Evolutionary conservation across 1,284 basidiomycete genomes (phyloP), one percentile per base, ranked within the genome.

Genomic region (Ustilago bromivora): DNA sequence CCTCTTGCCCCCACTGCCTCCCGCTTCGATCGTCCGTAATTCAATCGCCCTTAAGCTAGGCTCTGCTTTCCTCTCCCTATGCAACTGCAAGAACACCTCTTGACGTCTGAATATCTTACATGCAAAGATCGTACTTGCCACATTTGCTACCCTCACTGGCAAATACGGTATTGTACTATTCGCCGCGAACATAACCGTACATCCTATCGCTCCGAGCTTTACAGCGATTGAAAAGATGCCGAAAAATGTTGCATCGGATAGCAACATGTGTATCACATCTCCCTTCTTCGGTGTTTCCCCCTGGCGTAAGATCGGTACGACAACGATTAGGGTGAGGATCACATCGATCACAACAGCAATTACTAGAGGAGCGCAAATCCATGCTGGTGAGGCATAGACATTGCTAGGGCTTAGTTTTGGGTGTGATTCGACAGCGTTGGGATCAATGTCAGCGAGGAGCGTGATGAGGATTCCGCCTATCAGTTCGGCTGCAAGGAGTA

Each of bases 51-150:
- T 31, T 31, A 71, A 36, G 35, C 56, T 59, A 12, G 71, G 71
- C 1, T 58, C 35, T 0, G 65, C 66, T 13, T 54, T 73, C 34
- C 58, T 57, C 36, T 73, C 65, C 17, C 43, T 19, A 3, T 54
- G 58, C 15, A 17, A 8, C 15, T 19, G 35, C 38, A 76, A 15
- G 34, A 68, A 76, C 8, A 23, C 40, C 13, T 66, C 61, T n/a
- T 76, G 74, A 13, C 65, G 61, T 5, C 69, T 49, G 23, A 76
- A 76, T n/a, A 76, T 62, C 10, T 69, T 28, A 13, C 74, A 71
- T 0, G 74, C 74, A 41, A 71, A 66, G 28, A 76, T 61, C 8
- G 69, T 60, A 19, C 69, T 69, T 13, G 57, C 63, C 0, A 71
- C 66, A 5, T 34, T 46, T 46, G 71, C 61, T 17, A 69, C 23